A percentile compares a stretch with the other conserved stretches of the same genome.
phyloP scores from a whole-genome alignment of 139 green algal species.

The Chlamydomonas sphaeroides region DNA sequence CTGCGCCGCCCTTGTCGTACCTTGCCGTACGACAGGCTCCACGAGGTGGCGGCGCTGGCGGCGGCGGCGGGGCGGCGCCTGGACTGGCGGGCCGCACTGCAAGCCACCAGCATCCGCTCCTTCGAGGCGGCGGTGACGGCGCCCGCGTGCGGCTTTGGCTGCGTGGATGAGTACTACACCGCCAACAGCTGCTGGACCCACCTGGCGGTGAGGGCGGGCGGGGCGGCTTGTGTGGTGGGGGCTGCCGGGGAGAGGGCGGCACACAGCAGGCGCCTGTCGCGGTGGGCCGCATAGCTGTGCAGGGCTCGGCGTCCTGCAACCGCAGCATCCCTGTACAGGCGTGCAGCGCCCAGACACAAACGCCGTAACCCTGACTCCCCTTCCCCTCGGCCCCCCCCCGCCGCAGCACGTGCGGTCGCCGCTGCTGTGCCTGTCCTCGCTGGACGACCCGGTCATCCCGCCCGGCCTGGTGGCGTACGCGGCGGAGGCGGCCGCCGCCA shows the following conservation, averaged over 20 bases:
- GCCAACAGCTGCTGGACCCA: background rate
- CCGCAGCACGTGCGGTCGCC: background rate
- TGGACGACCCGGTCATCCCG: background rate
- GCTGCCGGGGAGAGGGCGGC: background rate
- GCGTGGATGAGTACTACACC: background rate
- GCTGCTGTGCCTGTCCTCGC: background rate
- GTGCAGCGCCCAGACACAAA: no score
- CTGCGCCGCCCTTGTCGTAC: no score
- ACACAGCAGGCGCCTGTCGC: background rate
- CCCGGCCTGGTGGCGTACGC: background rate
- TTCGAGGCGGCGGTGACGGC: background rate
- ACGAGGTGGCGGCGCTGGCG: no score
- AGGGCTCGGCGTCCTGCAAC: no score
- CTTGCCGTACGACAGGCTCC: no score
- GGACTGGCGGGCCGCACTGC: no score
- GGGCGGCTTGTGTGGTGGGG: background rate
- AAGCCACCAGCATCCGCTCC: no score
- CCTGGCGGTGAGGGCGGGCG: background rate
- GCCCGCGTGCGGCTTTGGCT: background rate
- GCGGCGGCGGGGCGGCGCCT: no score
- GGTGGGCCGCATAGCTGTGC: background rate
- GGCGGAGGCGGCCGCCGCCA: background rate
- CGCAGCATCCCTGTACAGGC: no score
- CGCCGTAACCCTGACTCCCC: no score
- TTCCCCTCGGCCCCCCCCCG: background rate